Evolutionary conservation across 805 yeast species (phyloP).

Genomic region (Candida dajiaensis): DNA sequence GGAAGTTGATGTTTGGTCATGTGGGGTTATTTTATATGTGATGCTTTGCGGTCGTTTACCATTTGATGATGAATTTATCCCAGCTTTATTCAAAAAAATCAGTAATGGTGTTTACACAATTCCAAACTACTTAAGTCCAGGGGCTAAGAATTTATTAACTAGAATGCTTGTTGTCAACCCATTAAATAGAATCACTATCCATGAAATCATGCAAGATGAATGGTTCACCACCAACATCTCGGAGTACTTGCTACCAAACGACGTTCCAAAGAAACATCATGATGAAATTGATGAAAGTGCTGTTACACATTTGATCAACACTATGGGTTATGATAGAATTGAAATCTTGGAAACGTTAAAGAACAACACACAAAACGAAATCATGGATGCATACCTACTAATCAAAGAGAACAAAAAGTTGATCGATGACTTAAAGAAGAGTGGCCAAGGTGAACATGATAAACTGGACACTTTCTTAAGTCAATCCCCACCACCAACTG

Average conservation of each 20-base stretch:
- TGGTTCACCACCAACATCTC: slow-evolving; percentile 86
- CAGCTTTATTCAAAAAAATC: slow-evolving; percentile 87
- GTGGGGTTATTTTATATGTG: slow-evolving; percentile 91
- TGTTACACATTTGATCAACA: slow-evolving; percentile 63
- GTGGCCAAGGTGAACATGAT: slow-evolving; percentile 29
- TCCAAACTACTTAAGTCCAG: slow-evolving; percentile 80
- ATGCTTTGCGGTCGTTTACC: slow-evolving; percentile 96
- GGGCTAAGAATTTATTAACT: slow-evolving; percentile 77
- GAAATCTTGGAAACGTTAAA: slow-evolving; percentile 72
- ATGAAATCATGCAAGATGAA: slow-evolving; percentile 87
- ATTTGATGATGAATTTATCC: slow-evolving; percentile 93
- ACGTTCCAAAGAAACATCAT: slow-evolving; percentile 26
- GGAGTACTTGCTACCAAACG: slow-evolving; percentile 62
- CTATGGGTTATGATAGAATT: slow-evolving; percentile 86
- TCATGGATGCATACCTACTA: slow-evolving; percentile 78
- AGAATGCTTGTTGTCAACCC: slow-evolving; percentile 95
- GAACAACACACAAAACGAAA: slow-evolving; percentile 60
- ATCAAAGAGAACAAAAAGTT: slow-evolving; percentile 73
- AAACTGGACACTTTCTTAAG: slow-evolving; percentile 54
- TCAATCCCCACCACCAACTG: slow-evolving; percentile 52
- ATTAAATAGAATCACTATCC: slow-evolving; percentile 85
- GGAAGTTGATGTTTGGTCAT: slow-evolving; percentile 96
- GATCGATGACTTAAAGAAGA: slow-evolving; percentile 57
- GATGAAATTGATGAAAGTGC: slow-evolving; percentile 66
- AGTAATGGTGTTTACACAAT: slow-evolving; percentile 88